Percentiles rank a stretch among this genome's conserved stretches.
These are phyloP conservation scores for Guadua angustifolia DNA, from an alignment of 176 grass and related monocot species.

Conservation along the genomic window DNA sequence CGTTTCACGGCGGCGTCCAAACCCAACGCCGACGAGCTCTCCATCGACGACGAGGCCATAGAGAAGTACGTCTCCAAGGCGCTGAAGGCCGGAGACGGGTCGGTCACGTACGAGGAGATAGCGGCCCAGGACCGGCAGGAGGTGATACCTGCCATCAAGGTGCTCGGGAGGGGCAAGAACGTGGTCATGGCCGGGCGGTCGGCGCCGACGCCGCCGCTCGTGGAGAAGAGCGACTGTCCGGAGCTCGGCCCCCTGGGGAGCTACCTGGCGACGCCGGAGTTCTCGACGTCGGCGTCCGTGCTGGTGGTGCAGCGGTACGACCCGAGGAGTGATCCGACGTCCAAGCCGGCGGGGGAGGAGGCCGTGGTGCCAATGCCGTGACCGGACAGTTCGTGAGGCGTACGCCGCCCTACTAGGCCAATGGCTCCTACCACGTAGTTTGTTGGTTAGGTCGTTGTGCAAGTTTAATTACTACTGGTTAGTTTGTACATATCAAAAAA, in stretches of 20 bases:
- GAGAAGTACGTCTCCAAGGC: not conserved
- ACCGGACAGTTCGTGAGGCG: too few species aligned
- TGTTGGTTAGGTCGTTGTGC: not conserved
- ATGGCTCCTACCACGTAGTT: not conserved
- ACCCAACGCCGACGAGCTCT: not conserved
- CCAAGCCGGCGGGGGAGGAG: not conserved
- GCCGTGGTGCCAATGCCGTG: conserved; percentile 25
- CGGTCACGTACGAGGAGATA: conserved; percentile 52
- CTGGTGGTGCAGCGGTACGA: conserved; percentile 59
- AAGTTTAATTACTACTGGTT: not conserved
- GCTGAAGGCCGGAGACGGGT: not conserved
- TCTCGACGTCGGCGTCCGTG: conserved; percentile 57
- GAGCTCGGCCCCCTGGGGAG: conserved; percentile 57
- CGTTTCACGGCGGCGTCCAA: conserved; percentile 23
- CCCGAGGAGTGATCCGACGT: conserved; percentile 18
- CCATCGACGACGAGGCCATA: conserved; percentile 44
- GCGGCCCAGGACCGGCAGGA: conserved; percentile 10
- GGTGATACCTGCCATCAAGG: conserved; percentile 36
- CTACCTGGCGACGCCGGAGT: conserved; percentile 60
- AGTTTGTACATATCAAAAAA: not conserved
- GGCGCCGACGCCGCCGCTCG: conserved; percentile 9
- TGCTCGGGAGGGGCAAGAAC: conserved; percentile 37
- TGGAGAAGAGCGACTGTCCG: conserved; percentile 59
- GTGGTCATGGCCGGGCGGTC: conserved; percentile 53
- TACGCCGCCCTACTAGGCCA: not conserved